phyloP scores from a whole-genome alignment of 345 rosid species.

The Citropsis articulata region DNA sequence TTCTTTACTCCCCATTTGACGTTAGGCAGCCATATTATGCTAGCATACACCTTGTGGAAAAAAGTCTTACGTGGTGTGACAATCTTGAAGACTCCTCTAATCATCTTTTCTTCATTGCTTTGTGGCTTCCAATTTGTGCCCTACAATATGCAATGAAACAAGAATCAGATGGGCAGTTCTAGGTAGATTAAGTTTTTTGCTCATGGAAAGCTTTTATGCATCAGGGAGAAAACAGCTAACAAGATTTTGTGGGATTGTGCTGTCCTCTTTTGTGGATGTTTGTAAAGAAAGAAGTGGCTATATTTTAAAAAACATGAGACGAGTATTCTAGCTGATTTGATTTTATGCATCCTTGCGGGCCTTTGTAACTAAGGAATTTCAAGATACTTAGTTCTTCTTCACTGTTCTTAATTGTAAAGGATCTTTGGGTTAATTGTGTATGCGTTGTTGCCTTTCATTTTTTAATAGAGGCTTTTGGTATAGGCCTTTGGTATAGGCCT shows the following conservation, averaged over 20 bases:
- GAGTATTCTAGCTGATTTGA: too few relatives aligned
- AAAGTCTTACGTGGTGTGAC: not conserved
- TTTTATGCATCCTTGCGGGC: not conserved
- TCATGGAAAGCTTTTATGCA: not conserved
- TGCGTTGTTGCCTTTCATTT: not conserved
- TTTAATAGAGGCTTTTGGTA: not conserved
- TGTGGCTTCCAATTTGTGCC: not conserved
- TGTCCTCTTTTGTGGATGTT: not conserved
- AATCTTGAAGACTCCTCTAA: not conserved
- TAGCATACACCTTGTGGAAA: not conserved
- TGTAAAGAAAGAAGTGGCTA: not conserved
- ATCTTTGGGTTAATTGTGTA: not conserved
- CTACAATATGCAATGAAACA: not conserved
- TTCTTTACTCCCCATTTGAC: not conserved
- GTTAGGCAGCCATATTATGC: not conserved
- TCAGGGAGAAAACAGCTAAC: not conserved
- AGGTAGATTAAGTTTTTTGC: not conserved
- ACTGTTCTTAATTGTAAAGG: not conserved
- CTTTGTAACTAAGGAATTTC: not conserved
- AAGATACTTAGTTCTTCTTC: not conserved
- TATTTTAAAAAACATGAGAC: too few relatives aligned
- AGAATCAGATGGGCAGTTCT: not conserved
- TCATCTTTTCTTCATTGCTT: not conserved
- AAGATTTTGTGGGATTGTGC: not conserved
- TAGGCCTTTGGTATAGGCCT: too few relatives aligned